Evolutionary conservation across 805 yeast species (phyloP), one percentile per base, ranked within the genome.

Genomic region (Clavispora asparagi): DNA sequence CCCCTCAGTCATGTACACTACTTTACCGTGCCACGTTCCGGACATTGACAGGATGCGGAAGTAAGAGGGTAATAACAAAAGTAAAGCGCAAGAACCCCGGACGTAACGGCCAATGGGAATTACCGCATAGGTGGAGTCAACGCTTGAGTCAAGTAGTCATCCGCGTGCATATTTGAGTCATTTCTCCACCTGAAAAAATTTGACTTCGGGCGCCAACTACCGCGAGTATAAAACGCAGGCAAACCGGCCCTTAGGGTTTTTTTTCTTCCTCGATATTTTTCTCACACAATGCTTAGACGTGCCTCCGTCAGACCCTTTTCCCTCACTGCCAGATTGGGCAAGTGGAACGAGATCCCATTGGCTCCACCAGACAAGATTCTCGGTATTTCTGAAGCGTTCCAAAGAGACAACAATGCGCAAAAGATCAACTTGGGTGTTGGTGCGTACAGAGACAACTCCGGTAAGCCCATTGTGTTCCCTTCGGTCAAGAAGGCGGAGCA

Each of bases 381-480:
- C 53, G 89, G 96, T 32, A 77, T 89, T 56, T 78, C 88, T 39
- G 90, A 83, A 59, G 81, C 85, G 31, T 92, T 73, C 76, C 78
- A 77, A 61, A 73, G 73, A 49, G 97, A 91, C 65, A 35, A 71
- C 19, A 79, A 81, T 64, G 67, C 80, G 10, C 58, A 67, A 14
- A 85, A 80, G 61, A 76, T 79, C 52, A 79, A 80, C 63, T 71
- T 86, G 55, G 92, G 94, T 49, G 90, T 85, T 17, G 95, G 98
- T 44, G 92, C 98, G n/a, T 92, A 92, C 73, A 79, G 98, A 64
- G 96, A 90, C 65, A 82, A 85, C 63, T 56, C 67, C 9, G 98
- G 98, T 40, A 80, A 83, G 64, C 97, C 98, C 40, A 89, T 87
- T 79, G 85, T 92, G 47, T 76, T 91, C 56, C 91, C 95, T 14